Conservation (phyloP, 2,329 filamentous ascomycete genomes). For the Dactylellina haptotyla region DNA sequence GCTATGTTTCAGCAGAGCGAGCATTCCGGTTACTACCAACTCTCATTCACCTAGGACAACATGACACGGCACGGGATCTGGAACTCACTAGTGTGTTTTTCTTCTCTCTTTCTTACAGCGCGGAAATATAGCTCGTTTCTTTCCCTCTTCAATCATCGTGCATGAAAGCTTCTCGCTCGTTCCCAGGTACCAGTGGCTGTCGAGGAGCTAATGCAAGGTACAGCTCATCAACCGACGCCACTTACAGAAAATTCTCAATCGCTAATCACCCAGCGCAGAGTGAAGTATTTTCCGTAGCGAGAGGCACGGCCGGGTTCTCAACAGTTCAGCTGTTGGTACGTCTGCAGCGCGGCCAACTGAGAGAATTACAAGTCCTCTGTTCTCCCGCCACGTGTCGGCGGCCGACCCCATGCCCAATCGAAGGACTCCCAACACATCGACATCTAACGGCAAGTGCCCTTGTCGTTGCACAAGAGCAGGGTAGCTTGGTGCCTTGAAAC, state of each 20-base stretch:
- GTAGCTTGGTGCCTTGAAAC: constrained; percentile 32
- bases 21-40: not conserved
- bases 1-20: constrained; percentile 13
- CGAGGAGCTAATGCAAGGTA: constrained; percentile 20
- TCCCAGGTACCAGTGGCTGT: not conserved
- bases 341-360: not conserved
- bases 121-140: no score
- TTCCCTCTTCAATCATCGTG: no score
- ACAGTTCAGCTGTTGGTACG: no score
- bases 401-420: constrained; percentile 12
- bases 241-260: no score
- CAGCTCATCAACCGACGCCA: constrained; percentile 10
- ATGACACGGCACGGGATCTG: constrained; percentile 7
- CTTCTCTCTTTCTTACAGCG: no score
- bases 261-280: no score
- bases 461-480: constrained; percentile 18
- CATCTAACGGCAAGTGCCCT: constrained; percentile 2
- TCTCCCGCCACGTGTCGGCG: constrained; percentile 29
- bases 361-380: not conserved
- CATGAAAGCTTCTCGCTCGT: not conserved
- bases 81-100: not conserved
- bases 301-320: not conserved
- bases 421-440: constrained; percentile 12
- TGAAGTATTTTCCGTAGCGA: no score
- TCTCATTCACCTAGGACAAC: not conserved